Evolutionary conservation across 768 basidiomycete genomes (phyloP), one percentile per base, ranked within the genome.

Genomic region (Albatrellus ellisii): DNA sequence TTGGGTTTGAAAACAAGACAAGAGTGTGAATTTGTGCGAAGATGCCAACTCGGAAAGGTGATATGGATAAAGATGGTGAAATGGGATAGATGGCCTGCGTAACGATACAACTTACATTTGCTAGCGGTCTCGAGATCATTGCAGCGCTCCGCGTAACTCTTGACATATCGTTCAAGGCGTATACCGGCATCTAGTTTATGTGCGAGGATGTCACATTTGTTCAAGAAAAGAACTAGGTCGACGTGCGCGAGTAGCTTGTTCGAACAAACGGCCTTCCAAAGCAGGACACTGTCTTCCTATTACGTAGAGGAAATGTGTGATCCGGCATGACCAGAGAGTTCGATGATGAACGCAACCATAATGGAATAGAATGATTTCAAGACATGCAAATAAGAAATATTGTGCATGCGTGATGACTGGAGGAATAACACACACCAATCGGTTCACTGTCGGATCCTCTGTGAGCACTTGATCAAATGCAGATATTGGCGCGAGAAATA

Each of bases 141-240:
- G 17, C 72, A 62, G 36, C 80, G 68, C 43, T 77, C 71, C 7
- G 70, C 73, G 53, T 79, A 86, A 36, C 77, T 81, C 36, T 79
- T 70, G 24, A 86, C 80, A 50, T 79, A 80, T 54, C 79, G 76
- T 26, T 67, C 60, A 24, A 86, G 60, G 45, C 68, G 67, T 43
- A 81, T 68, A 24, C 83, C 83, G 1, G 78, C 66, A 15, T 63
- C 59, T 9, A 86, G 70, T 52, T 86, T 86, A 34, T 65, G 51
- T 46, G 71, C 72, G 41, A 87, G 60, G 45, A 86, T 79, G 52
- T 86, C 83, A 45, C 78, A 78, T 56, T 88, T 88, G 62, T 87
- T 88, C 40, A 88, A 64, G 64, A 87, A 88, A 35, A 87, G 65
- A 46, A 87, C 78, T 26, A 86, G 64, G 49, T 82, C 79, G 24